phyloP scores from a whole-genome alignment of 768 basidiomycete genomes.

The Boletus eberwhitei region DNA sequence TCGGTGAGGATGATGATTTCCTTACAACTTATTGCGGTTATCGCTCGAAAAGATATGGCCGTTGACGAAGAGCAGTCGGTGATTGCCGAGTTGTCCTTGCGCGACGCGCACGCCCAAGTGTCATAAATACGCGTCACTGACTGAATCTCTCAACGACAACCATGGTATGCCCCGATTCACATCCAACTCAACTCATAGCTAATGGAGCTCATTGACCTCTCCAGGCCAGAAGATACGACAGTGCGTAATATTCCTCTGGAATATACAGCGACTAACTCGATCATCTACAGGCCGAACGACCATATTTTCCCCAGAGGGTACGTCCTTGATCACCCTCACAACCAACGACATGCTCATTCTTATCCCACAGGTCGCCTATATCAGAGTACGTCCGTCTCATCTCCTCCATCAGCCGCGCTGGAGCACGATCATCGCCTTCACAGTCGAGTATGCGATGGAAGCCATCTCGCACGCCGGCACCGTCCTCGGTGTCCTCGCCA shows the following conservation, averaged over 20 bases:
- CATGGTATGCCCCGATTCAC: slow-evolving; percentile 42
- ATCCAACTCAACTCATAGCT: not conserved
- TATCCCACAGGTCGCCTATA: slow-evolving; percentile 78
- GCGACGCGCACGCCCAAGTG: slow-evolving; percentile 22
- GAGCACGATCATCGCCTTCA: slow-evolving; percentile 1
- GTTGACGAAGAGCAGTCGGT: slow-evolving; percentile 5
- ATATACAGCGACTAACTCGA: slow-evolving; percentile 19
- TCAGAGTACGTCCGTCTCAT: slow-evolving; percentile 64
- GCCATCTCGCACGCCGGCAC: slow-evolving; percentile 96
- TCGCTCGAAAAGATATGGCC: not conserved
- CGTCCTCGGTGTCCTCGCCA: slow-evolving; percentile 88
- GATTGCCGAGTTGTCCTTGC: slow-evolving; percentile 14
- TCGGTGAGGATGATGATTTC: not conserved
- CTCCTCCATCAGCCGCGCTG: not conserved
- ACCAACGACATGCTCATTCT: slow-evolving; percentile 9
- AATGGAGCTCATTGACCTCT: not conserved
- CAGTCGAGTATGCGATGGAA: slow-evolving; percentile 99
- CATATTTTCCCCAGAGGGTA: slow-evolving; percentile 98
- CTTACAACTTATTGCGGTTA: not conserved
- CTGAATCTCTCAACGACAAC: slow-evolving; percentile 25
- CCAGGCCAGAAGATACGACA: slow-evolving; percentile 92
- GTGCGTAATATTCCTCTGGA: slow-evolving; percentile 46
- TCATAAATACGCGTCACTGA: slow-evolving; percentile 24
- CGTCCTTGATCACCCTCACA: slow-evolving; percentile 16
- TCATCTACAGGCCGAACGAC: slow-evolving; percentile 78